These are phyloP conservation scores for Chaetomium sp. DNA, from an alignment of 2,329 filamentous ascomycete genomes.

Conservation along the genomic window DNA sequence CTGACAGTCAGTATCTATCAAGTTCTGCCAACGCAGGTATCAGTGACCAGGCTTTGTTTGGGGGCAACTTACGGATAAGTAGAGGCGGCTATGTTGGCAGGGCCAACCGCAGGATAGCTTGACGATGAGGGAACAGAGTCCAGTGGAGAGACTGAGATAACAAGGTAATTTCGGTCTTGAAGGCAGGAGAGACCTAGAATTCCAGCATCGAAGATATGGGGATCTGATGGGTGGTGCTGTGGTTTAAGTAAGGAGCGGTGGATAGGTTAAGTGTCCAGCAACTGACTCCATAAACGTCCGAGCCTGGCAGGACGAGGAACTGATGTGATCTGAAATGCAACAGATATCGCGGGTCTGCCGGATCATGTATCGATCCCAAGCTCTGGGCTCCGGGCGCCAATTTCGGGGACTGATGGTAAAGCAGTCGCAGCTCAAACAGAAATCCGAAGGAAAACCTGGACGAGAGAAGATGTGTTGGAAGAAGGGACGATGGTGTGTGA, in stretches of 20 bases:
- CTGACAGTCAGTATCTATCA: constrained; percentile 21
- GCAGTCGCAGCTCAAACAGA: constrained; percentile 17
- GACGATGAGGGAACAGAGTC: constrained; percentile 12
- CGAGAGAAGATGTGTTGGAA: constrained; percentile 2
- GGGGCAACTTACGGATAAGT: constrained; percentile 27
- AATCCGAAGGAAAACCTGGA: constrained; percentile 1
- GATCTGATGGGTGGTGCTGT: constrained; percentile 1
- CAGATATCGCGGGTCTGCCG: neutral
- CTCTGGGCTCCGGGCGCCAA: neutral
- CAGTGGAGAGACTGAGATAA: constrained; percentile 4
- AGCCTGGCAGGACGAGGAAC: neutral
- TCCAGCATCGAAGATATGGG: neutral
- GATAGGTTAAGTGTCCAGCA: neutral
- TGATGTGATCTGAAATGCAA: neutral
- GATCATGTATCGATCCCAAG: constrained; percentile 2
- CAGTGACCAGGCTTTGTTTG: neutral
- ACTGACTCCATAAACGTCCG: neutral
- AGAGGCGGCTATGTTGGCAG: constrained; percentile 2
- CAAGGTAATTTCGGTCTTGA: neutral
- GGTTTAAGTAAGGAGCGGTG: neutral
- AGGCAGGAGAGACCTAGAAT: constrained; percentile 30
- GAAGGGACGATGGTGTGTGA: constrained; percentile 9
- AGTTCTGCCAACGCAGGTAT: neutral
- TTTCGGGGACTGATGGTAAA: neutral
- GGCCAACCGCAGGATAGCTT: constrained; percentile 26